phyloP scores from a whole-genome alignment of 805 yeast genomes.

The Candida boleticola region DNA sequence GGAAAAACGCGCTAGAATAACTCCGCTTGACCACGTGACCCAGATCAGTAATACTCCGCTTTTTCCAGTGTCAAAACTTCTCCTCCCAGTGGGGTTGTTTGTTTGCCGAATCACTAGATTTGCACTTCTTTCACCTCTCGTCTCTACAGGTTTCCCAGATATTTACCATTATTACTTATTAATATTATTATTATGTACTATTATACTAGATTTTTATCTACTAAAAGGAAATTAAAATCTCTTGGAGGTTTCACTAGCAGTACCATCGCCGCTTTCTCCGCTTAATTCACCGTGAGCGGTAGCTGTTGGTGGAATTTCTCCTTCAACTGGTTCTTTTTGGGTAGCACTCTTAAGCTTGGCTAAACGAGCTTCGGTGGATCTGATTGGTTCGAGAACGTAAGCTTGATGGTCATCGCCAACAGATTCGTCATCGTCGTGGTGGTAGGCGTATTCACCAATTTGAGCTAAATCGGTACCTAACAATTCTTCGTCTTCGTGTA shows the following conservation, averaged over 20 bases:
- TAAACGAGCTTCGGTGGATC: slow-evolving; percentile 50
- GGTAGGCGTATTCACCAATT: slow-evolving; percentile 85
- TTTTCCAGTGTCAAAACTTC: no score
- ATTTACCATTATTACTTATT: no score
- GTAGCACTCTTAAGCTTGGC: slow-evolving; percentile 30
- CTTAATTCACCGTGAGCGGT: slow-evolving; percentile 14
- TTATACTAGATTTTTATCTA: not conserved
- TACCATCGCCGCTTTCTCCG: slow-evolving; percentile 7
- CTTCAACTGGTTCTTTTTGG: slow-evolving; percentile 13
- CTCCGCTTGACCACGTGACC: no score
- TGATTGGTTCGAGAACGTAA: slow-evolving; percentile 75
- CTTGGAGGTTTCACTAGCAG: slow-evolving; percentile 9
- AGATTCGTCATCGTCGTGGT: slow-evolving; percentile 48
- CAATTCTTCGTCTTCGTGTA: slow-evolving; percentile 83
- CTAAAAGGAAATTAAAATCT: not conserved
- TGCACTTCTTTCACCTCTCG: no score
- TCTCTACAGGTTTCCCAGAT: no score
- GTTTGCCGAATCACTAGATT: no score
- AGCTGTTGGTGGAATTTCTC: slow-evolving; percentile 10
- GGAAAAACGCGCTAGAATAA: no score
- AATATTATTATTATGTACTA: not conserved
- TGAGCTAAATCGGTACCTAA: slow-evolving; percentile 86
- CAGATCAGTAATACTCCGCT: no score
- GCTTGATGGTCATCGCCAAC: slow-evolving; percentile 15
- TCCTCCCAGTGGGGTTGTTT: no score